A percentile compares a stretch with the other conserved stretches of the same genome.
phyloP scores from a whole-genome alignment of 768 basidiomycete genomes.

The Kwoniella heveanensis region DNA sequence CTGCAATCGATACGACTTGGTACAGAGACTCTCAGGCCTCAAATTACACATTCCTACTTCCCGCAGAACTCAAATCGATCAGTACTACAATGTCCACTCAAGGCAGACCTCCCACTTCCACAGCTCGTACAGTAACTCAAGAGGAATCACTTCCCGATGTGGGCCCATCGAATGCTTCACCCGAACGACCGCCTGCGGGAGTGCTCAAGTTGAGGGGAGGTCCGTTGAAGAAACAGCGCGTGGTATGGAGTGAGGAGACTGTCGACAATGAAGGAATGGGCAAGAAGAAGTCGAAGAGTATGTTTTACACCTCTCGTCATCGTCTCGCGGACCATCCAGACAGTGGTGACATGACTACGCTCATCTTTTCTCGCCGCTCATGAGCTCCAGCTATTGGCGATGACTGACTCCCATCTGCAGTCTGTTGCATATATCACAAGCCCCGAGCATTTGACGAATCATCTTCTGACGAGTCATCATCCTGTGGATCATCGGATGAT shows the following conservation, averaged over 20 bases:
- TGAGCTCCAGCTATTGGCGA: not conserved
- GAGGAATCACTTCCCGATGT: conserved; percentile 7
- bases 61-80: too few relatives aligned
- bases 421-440: conserved; percentile 93
- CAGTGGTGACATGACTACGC: conserved; percentile 39
- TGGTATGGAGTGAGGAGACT: conserved; percentile 81
- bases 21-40: too few relatives aligned
- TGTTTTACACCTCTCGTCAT: too few relatives aligned
- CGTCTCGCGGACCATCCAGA: too few relatives aligned
- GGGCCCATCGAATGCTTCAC: conserved; percentile 55
- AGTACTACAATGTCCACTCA: conserved; percentile 9
- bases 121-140: conserved; percentile 1
- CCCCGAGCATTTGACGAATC: conserved; percentile 52
- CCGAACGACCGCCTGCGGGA: conserved; percentile 56
- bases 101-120: not conserved
- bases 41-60: too few relatives aligned
- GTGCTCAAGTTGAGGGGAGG: conserved; percentile 67
- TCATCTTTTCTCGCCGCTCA: not conserved
- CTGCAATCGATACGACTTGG: too few relatives aligned
- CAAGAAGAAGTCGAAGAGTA: conserved; percentile 91
- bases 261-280: conserved; percentile 89
- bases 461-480: conserved; percentile 60
- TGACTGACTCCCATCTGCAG: conserved; percentile 58
- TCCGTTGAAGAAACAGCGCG: conserved; percentile 62
- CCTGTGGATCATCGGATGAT: conserved; percentile 59